These are phyloP conservation scores for Hansenula sp. DNA, from an alignment of 1,139 yeast genomes.

Conservation along the genomic window DNA sequence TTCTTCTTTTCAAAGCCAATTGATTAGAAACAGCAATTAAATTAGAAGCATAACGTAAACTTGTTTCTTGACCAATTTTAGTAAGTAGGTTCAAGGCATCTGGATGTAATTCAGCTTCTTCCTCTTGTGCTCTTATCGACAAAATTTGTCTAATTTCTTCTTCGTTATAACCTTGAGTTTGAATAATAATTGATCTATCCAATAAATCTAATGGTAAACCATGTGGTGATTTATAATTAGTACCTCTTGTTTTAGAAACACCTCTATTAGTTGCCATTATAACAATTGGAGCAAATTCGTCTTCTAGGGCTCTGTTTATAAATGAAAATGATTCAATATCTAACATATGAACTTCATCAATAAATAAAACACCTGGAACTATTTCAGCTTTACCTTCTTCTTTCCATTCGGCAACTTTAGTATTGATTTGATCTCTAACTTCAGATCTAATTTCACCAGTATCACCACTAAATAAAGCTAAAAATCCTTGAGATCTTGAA, in stretches of 20 bases:
- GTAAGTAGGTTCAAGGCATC: conserved; percentile 90
- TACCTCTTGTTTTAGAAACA: conserved; percentile 85
- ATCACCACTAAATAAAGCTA: conserved; percentile 94
- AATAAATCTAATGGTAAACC: conserved; percentile 93
- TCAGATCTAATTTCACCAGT: conserved; percentile 96
- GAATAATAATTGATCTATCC: conserved; percentile 90
- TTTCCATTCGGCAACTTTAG: conserved; percentile 97
- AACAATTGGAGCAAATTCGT: conserved; percentile 94
- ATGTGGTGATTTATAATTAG: conserved; percentile 91
- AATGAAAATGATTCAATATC: conserved; percentile 97
- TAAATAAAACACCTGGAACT: conserved; percentile 96
- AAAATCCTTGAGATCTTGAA: conserved; percentile 95
- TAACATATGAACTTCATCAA: conserved; percentile 98
- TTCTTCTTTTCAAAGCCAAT: conserved; percentile 77
- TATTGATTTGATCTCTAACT: conserved; percentile 94
- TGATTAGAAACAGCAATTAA: conserved; percentile 86
- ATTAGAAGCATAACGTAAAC: conserved; percentile 90
- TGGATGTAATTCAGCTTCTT: conserved; percentile 78
- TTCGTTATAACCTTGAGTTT: conserved; percentile 70
- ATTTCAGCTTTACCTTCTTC: conserved; percentile 99
- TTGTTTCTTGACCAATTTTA: conserved; percentile 88
- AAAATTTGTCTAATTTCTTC: conserved; percentile 85
- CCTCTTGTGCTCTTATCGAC: conserved; percentile 91
- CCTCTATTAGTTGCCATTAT: conserved; percentile 99
- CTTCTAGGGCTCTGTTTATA: conserved; percentile 93